Base-by-base conservation (phyloP, 495 filamentous ascomycete genomes). In the Beverwykella pulmonaria region DNA sequence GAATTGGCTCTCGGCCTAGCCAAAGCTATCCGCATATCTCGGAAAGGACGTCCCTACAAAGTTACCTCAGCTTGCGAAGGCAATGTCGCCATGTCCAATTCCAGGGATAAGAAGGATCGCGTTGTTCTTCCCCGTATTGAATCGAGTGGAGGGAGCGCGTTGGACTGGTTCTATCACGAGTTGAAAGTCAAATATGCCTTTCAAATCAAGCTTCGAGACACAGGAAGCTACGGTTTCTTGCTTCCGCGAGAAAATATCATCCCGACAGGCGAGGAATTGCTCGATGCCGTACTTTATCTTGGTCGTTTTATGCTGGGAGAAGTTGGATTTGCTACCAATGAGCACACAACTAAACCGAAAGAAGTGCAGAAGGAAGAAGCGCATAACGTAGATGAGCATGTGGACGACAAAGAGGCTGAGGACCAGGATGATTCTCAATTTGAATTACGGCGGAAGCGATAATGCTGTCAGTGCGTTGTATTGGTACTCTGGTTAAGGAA, bases 161-260 rank as follows among this genome's bases (percentile, higher is more conserved):
- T 98, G 47, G 94, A 98, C 76, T 98, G 91, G 86, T 96, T 98
- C 77, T 97, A 97, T 74, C 92, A 94, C 61, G 89, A 94, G 69
- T 76, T 97, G 30, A 79, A 84, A 47, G 89, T 93, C n/a, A 85
- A 81, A 34, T 94, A 90, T 72, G 87, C 91, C 26, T 98, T 95
- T 72, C 94, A 98, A 79, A 90, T 98, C 75, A 98, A 97, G 76
- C 80, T 98, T 23, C 83, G 94, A 36, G 94, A 98, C 78, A 96
- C 91, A 0, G 94, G 94, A 2, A 94, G 86, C 76, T 97, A 98
- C 75, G 94, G 94, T 0, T 98, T 97, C 71, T 79, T 98, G 52
- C 81, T 98, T 9, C 94, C 94, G 0, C 86, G 84, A 34, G 88
- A 93, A 61, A 83, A 96, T 65, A 98, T 98, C 56, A 76, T 96